Conservation (phyloP, 164 flowering plant genomes). For the Piper longum region DNA sequence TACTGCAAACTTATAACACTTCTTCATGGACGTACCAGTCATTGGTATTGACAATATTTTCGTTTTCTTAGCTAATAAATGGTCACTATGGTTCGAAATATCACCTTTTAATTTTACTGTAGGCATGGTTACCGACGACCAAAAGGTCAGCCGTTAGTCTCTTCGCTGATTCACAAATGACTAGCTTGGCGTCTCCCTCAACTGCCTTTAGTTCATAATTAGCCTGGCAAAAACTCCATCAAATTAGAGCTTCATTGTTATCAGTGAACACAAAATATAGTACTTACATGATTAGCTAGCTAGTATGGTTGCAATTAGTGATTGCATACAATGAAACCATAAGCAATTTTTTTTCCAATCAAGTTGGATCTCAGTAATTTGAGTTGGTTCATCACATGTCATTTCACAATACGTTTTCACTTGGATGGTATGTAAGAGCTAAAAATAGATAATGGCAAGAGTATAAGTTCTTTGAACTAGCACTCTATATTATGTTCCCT, state of each 20-base stretch:
- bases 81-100: not conserved
- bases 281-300: not conserved
- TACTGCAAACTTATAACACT: too few relatives aligned
- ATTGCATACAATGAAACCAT: not conserved
- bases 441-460: not conserved
- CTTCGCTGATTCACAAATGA: slow-evolving; percentile 12
- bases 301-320: not conserved
- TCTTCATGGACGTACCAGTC: not conserved
- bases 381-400: not conserved
- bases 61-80: not conserved
- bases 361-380: not conserved
- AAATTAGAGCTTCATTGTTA: not conserved
- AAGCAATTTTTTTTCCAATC: not conserved
- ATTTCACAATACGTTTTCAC: not conserved
- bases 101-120: slow-evolving; percentile 7
- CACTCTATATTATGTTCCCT: slow-evolving; percentile 5
- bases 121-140: slow-evolving; percentile 7
- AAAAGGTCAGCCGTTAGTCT: slow-evolving; percentile 8
- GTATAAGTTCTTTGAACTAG: not conserved
- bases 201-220: slow-evolving; percentile 7
- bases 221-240: slow-evolving; percentile 1
- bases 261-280: not conserved
- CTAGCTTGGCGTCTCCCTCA: slow-evolving; percentile 9
- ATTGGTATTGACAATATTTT: not conserved
- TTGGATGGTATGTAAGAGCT: not conserved